A percentile compares a stretch with the other conserved stretches of the same genome.
Evolutionary conservation across 2,329 filamentous ascomycete genomes (phyloP).

Genomic region (Penicillium capsulatum): DNA sequence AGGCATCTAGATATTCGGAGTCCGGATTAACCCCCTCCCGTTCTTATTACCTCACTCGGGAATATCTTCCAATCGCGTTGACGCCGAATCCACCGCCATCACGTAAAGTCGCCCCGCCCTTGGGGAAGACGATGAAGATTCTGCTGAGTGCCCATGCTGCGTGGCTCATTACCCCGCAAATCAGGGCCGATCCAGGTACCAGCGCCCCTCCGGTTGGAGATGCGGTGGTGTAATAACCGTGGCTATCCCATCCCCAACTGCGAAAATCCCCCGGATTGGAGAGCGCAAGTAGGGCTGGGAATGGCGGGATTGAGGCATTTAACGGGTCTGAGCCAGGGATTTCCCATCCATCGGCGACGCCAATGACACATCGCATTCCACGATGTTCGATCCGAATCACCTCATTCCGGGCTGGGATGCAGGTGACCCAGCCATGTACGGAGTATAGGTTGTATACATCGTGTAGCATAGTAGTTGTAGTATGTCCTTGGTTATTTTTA

Average conservation of each 20-base stretch:
- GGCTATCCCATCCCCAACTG: slow-evolving; percentile 10
- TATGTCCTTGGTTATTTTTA: no score
- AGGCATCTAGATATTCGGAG: no score
- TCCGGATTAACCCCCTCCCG: not conserved
- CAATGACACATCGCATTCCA: slow-evolving; percentile 25
- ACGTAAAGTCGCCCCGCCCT: slow-evolving; percentile 18
- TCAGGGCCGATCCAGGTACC: slow-evolving; percentile 22
- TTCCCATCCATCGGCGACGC: not conserved
- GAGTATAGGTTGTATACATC: no score
- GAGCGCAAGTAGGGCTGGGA: not conserved
- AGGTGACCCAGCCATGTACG: slow-evolving; percentile 3
- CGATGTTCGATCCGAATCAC: slow-evolving; percentile 16
- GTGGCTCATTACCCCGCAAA: slow-evolving; percentile 19
- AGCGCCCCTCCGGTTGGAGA: slow-evolving; percentile 15
- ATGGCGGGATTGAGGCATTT: slow-evolving; percentile 17
- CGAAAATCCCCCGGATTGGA: slow-evolving; percentile 23
- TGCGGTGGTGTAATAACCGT: slow-evolving; percentile 11
- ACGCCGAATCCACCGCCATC: slow-evolving; percentile 18
- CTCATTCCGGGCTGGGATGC: slow-evolving; percentile 7
- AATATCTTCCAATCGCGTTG: slow-evolving; percentile 20
- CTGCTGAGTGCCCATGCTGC: slow-evolving; percentile 5
- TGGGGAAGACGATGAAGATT: slow-evolving; percentile 6
- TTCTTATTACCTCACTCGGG: slow-evolving; percentile 23
- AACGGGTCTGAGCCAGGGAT: not conserved
- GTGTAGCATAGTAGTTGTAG: no score